A percentile compares a stretch with the other conserved stretches of the same genome.
phyloP scores from a whole-genome alignment of 2,329 filamentous ascomycete genomes.

The Fusarium drepaniforme region DNA sequence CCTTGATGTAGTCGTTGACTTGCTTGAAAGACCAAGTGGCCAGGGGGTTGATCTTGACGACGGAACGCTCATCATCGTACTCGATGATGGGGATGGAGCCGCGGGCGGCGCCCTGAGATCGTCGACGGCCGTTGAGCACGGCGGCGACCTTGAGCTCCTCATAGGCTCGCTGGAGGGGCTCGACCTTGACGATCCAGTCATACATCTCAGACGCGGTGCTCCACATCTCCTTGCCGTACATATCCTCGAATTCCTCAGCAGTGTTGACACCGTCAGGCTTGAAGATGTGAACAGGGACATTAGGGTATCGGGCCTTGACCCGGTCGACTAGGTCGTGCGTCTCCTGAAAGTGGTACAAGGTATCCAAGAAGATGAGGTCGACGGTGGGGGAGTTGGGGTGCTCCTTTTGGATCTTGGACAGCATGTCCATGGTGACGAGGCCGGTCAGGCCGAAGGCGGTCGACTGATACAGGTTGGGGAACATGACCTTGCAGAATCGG shows the following conservation, averaged over 20 bases:
- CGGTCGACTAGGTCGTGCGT: conserved; percentile 80
- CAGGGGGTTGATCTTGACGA: conserved; percentile 98
- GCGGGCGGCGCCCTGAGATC: conserved; percentile 93
- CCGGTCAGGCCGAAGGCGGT: conserved; percentile 87
- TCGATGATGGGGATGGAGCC: conserved; percentile 93
- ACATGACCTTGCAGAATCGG: conserved; percentile 89
- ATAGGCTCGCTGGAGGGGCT: conserved; percentile 94
- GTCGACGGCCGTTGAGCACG: conserved; percentile 90
- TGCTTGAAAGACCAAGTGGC: conserved; percentile 94
- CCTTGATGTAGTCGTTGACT: conserved; percentile 87
- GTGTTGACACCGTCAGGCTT: conserved; percentile 83
- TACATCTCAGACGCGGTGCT: conserved; percentile 89
- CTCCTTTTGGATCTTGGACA: conserved; percentile 78
- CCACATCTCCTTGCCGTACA: conserved; percentile 87
- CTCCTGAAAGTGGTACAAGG: conserved; percentile 84
- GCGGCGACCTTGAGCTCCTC: conserved; percentile 88
- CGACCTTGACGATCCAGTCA: conserved; percentile 97
- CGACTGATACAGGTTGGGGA: conserved; percentile 90
- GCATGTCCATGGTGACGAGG: conserved; percentile 86
- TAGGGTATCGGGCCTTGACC: conserved; percentile 81
- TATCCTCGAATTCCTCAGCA: conserved; percentile 81
- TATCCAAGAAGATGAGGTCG: conserved; percentile 85
- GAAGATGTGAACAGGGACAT: conserved; percentile 87
- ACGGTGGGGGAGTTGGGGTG: conserved; percentile 70
- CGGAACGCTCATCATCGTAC: conserved; percentile 85